phyloP scores from a whole-genome alignment of 2,329 filamentous ascomycete species.

The Xylaria sp. region DNA sequence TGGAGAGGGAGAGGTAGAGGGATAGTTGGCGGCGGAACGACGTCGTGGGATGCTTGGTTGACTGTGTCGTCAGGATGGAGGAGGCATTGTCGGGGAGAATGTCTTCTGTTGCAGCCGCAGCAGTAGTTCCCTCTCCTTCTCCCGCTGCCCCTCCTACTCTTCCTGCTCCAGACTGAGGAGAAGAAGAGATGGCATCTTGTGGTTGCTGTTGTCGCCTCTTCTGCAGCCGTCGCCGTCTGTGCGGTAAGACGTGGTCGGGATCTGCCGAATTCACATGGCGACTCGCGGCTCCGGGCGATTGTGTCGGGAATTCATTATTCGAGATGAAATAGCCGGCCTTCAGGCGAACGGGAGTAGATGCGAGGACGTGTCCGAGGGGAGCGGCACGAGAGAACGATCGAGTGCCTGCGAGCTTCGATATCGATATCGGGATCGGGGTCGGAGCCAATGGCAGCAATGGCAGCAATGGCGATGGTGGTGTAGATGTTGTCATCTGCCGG shows the following conservation, averaged over 20 bases:
- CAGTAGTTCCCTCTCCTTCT: neutral
- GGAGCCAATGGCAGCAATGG: neutral
- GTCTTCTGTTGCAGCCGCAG: constrained; percentile 32
- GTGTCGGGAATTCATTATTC: constrained; percentile 40
- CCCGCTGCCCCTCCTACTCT: neutral
- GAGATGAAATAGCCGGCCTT: constrained; percentile 49
- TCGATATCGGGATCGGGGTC: neutral
- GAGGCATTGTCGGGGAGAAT: constrained; percentile 63
- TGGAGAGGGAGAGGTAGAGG: constrained; percentile 90
- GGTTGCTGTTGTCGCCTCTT: constrained; percentile 21
- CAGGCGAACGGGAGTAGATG: constrained; percentile 39
- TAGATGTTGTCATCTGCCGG: constrained; percentile 17
- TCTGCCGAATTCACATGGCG: constrained; percentile 21
- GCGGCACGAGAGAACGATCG: constrained; percentile 40
- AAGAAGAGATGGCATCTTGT: constrained; percentile 21
- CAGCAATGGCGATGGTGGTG: neutral
- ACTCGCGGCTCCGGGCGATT: neutral
- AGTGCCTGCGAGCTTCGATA: constrained; percentile 20
- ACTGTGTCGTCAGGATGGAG: constrained; percentile 64
- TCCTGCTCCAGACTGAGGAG: neutral
- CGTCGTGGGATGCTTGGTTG: constrained; percentile 60
- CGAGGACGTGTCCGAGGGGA: constrained; percentile 33
- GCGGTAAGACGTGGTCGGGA: constrained; percentile 23
- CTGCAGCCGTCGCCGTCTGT: constrained; percentile 22
- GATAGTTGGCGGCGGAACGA: constrained; percentile 75